Base-by-base conservation (phyloP, 805 yeast species). In the Candida dajiaensis region DNA sequence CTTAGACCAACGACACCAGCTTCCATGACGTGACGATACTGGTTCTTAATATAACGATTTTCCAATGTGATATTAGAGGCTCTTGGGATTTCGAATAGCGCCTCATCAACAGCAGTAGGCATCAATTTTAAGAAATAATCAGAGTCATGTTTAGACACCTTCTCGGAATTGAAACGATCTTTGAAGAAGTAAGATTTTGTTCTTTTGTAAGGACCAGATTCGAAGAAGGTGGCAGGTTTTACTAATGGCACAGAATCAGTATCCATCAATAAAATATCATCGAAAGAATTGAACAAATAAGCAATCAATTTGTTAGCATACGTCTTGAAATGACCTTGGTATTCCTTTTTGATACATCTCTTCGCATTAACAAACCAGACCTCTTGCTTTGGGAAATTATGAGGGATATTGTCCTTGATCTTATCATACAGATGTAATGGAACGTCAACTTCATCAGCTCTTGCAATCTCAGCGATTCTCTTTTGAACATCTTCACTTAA, bases 241-340 rank as follows among this genome's bases (percentile, higher is more conserved):
- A 68, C 63, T 29, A 75, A 56, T 1, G 74, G 64, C 11, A 74
- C 74, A 1, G 76, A 57, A 53, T 77, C 82, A 4, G 80, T 75
- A 56, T 77, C 82, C 53, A 77, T 47, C 20, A 77, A 61, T 16
- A 77, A 59, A 31, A 71, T 62, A 45, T 73, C 74, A 41, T 68
- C 68, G 51, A 76, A 77, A 26, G 77, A 67, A 42, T 65, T 67
- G 62, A 74, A 75, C 39, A 72, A 48, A 6, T 69, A 60, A 0
- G 80, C 78, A 26, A 74, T 53, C 44, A 76, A 64, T 51, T 75
- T 75, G 53, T 72, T 75, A 20, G 70, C 70, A 55, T 68, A 75
- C 1, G 70, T 67, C 10, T 58, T 62, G 51, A 77, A 77, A 18
- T 52, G 45, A 13, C 48, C 53, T 18, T 49, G 51, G 41, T 53